Percentiles rank a stretch among this genome's conserved stretches.
These are phyloP conservation scores for Geoglossum glabrum DNA, from an alignment of 495 filamentous ascomycete genomes.

Conservation along the genomic window DNA sequence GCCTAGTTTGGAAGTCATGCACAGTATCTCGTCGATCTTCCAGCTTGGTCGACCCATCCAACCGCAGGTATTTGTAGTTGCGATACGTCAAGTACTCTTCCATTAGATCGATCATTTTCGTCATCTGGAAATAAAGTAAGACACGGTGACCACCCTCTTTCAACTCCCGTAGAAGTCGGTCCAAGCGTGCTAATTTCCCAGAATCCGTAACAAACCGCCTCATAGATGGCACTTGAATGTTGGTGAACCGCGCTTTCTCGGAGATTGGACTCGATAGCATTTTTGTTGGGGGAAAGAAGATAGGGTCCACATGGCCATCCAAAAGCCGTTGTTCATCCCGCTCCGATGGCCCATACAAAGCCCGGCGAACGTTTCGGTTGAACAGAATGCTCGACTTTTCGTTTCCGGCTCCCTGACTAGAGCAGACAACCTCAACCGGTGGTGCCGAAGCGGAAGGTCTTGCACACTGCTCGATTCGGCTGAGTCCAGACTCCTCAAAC, in stretches of 20 bases:
- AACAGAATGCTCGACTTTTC: constrained; percentile 65
- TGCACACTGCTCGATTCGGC: constrained; percentile 60
- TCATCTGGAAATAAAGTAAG: constrained; percentile 99
- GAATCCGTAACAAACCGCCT: constrained; percentile 94
- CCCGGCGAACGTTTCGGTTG: constrained; percentile 51
- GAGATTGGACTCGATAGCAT: constrained; percentile 61
- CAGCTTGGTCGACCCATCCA: constrained; percentile 95
- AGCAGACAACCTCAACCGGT: constrained; percentile 60
- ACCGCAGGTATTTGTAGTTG: constrained; percentile 93
- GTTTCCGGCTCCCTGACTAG: constrained; percentile 39
- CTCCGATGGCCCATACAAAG: constrained; percentile 45
- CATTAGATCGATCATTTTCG: constrained; percentile 99
- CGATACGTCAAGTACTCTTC: constrained; percentile 97
- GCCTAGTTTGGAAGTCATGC: constrained; percentile 79
- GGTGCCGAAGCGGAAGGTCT: constrained; percentile 63
- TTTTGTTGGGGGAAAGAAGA: constrained; percentile 37
- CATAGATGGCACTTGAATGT: constrained; percentile 94
- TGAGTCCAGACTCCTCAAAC: constrained; percentile 49
- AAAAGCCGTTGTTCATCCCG: constrained; percentile 56
- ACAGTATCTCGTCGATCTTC: constrained; percentile 95
- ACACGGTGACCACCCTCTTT: constrained; percentile 90
- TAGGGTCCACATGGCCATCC: constrained; percentile 40
- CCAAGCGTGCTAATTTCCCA: constrained; percentile 83
- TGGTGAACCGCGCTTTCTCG: constrained; percentile 61
- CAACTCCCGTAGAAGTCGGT: constrained; percentile 65